Evolutionary conservation across 2,329 filamentous ascomycete genomes (phyloP).

Genomic region (Monilinia laxa): DNA sequence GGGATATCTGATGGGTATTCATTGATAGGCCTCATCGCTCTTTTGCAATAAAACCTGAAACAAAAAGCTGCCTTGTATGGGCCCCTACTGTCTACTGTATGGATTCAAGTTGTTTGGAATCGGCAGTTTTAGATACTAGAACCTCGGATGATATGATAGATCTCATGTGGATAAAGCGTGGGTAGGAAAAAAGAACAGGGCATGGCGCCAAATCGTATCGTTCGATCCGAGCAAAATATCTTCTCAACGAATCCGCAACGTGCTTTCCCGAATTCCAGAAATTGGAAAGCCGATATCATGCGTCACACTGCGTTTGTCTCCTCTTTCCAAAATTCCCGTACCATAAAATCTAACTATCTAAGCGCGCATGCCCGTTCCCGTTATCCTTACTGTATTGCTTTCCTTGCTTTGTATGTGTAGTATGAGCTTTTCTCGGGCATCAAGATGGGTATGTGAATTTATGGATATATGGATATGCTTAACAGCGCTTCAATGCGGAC

Average conservation of each 20-base stretch:
- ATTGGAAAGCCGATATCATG: slow-evolving; percentile 20
- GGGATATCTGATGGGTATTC: slow-evolving; percentile 2
- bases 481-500: slow-evolving; percentile 22
- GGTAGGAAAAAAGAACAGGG: neutral
- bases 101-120: neutral
- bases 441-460: neutral
- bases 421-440: slow-evolving; percentile 5
- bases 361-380: slow-evolving; percentile 22
- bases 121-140: slow-evolving; percentile 6
- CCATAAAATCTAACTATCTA: slow-evolving; percentile 10
- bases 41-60: slow-evolving; percentile 6
- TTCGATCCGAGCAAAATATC: slow-evolving; percentile 7
- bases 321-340: neutral
- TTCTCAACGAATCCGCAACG: slow-evolving; percentile 22
- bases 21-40: slow-evolving; percentile 4
- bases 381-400: neutral
- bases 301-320: slow-evolving; percentile 24
- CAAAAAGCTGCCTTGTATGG: slow-evolving; percentile 3
- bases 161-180: slow-evolving; percentile 14
- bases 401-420: slow-evolving; percentile 9
- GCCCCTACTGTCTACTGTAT: too few relatives aligned
- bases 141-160: slow-evolving; percentile 17
- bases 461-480: neutral
- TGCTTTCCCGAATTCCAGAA: slow-evolving; percentile 12
- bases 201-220: slow-evolving; percentile 13